Percentiles rank a stretch among this genome's conserved stretches.
These are phyloP conservation scores for Macrotyloma uniflorum DNA, from an alignment of 306 rosid species.

Conservation along the genomic window DNA sequence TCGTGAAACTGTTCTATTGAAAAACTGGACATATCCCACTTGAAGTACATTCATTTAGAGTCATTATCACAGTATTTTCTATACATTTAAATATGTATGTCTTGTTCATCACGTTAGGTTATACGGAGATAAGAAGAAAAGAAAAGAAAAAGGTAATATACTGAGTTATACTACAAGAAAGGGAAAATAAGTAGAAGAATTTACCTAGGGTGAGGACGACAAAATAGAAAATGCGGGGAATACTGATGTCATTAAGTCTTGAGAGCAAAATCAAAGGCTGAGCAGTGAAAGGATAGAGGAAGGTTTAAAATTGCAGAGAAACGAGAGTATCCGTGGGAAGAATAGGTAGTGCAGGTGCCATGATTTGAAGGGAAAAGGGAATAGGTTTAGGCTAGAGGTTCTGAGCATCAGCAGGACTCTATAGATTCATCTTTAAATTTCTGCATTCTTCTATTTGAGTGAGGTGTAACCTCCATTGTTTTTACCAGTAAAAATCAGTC, in stretches of 20 bases:
- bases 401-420: not conserved
- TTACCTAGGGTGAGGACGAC: not conserved
- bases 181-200: not conserved
- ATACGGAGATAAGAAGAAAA: not conserved
- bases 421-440: not conserved
- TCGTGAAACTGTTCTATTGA: conserved; percentile 9
- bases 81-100: not conserved
- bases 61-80: not conserved
- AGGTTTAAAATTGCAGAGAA: not conserved
- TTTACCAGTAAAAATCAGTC: not conserved
- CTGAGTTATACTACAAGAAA: conserved; percentile 9
- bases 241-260: not conserved
- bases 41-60: not conserved
- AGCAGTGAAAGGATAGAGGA: not conserved
- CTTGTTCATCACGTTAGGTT: conserved; percentile 14
- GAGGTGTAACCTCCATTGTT: not conserved
- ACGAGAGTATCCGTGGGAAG: not conserved
- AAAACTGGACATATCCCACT: not conserved
- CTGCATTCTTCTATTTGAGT: conserved; percentile 1
- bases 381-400: not conserved
- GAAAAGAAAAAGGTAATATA: not conserved
- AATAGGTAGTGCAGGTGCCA: conserved; percentile 6
- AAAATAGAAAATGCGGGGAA: not conserved
- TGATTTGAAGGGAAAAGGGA: not conserved
- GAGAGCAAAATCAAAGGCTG: not conserved